phyloP scores from a whole-genome alignment of 2,329 filamentous ascomycete genomes.

The Fusarium chlamydosporum region DNA sequence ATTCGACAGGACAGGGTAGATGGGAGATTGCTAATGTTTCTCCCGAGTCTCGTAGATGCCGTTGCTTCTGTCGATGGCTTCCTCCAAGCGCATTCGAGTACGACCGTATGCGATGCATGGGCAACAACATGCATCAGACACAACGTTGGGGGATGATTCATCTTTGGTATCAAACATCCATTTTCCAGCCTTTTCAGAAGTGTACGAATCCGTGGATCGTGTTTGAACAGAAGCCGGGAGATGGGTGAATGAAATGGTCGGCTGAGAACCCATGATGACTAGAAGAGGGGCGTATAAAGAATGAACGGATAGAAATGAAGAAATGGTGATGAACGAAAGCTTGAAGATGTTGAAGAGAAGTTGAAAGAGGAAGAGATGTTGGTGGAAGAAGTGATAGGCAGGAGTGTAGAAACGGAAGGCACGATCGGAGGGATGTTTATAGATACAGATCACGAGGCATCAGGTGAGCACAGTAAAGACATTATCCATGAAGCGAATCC shows the following conservation, averaged over 20 bases:
- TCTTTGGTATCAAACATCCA: background rate
- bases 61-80: background rate
- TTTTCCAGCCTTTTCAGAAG: background rate
- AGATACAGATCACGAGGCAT: no score
- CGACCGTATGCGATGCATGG: slow-evolving; percentile 28
- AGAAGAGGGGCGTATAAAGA: background rate
- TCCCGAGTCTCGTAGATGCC: slow-evolving; percentile 12
- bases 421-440: background rate
- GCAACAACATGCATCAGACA: slow-evolving; percentile 8
- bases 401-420: background rate
- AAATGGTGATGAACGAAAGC: background rate
- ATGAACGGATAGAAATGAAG: slow-evolving; percentile 3
- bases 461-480: no score
- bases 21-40: slow-evolving; percentile 6
- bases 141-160: fast-evolving
- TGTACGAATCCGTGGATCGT: background rate
- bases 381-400: background rate
- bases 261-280: background rate
- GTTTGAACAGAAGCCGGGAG: no score
- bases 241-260: background rate
- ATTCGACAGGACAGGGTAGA: background rate
- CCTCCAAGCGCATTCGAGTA: slow-evolving; percentile 6
- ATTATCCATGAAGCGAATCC: no score
- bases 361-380: background rate
- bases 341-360: background rate